Conservation (phyloP, 176 grass and related monocot species). For the Zizania latifolia region DNA sequence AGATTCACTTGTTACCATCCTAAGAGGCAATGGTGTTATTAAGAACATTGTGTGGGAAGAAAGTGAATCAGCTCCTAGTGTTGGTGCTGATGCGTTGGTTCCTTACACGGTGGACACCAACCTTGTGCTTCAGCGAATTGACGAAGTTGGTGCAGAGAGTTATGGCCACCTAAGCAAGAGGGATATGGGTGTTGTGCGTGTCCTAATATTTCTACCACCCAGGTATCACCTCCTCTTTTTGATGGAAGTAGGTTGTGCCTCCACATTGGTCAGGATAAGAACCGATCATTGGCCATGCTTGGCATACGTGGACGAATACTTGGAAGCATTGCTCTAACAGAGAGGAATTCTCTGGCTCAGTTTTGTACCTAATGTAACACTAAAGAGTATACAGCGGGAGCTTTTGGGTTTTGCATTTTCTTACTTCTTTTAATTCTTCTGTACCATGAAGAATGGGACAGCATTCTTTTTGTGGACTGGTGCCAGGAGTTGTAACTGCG, state of each 20-base stretch:
- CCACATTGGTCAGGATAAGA: constrained; percentile 82
- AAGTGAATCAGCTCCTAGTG: constrained; percentile 32
- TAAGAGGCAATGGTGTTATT: constrained; percentile 66
- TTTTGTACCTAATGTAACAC: constrained; percentile 50
- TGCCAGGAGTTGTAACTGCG: constrained; percentile 19
- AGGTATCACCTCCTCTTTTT: constrained; percentile 90
- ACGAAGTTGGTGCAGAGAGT: constrained; percentile 24
- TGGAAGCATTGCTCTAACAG: constrained; percentile 75
- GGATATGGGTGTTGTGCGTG: constrained; percentile 50
- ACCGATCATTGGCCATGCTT: constrained; percentile 98
- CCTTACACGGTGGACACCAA: constrained; percentile 46
- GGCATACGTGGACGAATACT: constrained; percentile 90
- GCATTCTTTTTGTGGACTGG: constrained; percentile 33
- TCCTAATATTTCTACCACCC: constrained; percentile 89
- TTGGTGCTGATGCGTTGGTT: constrained; percentile 63
- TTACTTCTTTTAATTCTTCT: constrained; percentile 13
- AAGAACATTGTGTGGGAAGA: constrained; percentile 70
- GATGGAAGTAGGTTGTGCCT: constrained; percentile 77
- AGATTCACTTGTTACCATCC: constrained; percentile 47
- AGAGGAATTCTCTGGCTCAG: constrained; percentile 25
- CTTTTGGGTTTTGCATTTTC: constrained; percentile 18
- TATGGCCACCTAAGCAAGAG: constrained; percentile 44
- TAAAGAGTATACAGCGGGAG: constrained; percentile 23
- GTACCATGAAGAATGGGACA: constrained; percentile 17
- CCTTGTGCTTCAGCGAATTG: constrained; percentile 46